Evolutionary conservation across 148 eudicot genomes (phyloP), one percentile per base, ranked within the genome.

Genomic region (Spergularia bocconei): DNA sequence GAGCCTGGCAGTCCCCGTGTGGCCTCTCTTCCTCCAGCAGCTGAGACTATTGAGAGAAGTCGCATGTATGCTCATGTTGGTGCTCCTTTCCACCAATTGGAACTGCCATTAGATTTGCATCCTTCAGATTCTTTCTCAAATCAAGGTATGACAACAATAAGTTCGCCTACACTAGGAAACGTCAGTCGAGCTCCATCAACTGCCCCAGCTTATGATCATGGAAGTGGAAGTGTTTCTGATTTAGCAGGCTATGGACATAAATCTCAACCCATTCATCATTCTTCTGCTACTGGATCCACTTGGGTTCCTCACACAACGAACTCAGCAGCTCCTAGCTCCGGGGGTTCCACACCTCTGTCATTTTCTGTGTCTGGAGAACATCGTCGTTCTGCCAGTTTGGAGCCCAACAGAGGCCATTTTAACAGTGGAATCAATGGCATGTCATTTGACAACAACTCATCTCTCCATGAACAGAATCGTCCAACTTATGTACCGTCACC

Each of bases 1-100:
- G 97, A 90, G 50, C 79, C 84, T 64, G 65, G 89, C n/a, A 81
- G 82, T 83, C 67, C 90, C 17, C 73, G 70, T 72, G 17, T 75
- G 53, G 82, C 79, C 44, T 41, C 86, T 63, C 79, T 63, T 67
- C 83, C 79, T 59, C 80, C 79, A 79, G 79, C 72, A 48, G 79
- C 71, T 38, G 89, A 81, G 67, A 81, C 54, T 16, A 82, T 73
- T 14, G 90, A 86, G 60, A 36, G 78, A 21, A 69, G 47, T 55
- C 54, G 73, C 20, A 12, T 69, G 75, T 71, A 87, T 69, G 79
- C 77, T 67, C 84, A 76, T 6, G 82, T 69, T 23, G 84, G 82
- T 48, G 33, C 73, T 10, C 23, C 79, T 5, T 81, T 74, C 58
- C 63, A 74, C 52, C 84, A 79, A 65, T 74, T 81, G 36, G 76